Percentiles rank a stretch among this genome's conserved stretches.
phyloP scores from a whole-genome alignment of 371 early-diverging fungal genomes.

The Dinochytrium kinnereticum region DNA sequence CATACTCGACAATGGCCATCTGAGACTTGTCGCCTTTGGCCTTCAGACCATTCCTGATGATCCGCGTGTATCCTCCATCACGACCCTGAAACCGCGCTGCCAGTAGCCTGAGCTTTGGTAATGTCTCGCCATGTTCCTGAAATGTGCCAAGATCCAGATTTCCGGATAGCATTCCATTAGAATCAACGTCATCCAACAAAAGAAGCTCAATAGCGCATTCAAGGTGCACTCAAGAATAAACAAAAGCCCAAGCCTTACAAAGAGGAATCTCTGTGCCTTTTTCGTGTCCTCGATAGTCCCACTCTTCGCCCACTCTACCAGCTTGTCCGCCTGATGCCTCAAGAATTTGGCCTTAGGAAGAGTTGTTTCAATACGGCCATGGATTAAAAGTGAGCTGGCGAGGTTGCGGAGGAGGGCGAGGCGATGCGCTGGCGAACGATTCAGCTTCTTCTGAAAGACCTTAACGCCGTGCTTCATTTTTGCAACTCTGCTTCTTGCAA shows the following conservation, averaged over 20 bases:
- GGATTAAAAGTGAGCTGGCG: slow-evolving; percentile 82
- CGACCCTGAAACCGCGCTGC: slow-evolving; percentile 82
- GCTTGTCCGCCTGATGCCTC: slow-evolving; percentile 83
- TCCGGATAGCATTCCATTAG: no score
- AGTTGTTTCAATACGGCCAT: slow-evolving; percentile 93
- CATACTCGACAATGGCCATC: slow-evolving; percentile 87
- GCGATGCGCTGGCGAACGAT: slow-evolving; percentile 76
- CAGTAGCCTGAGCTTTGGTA: slow-evolving; percentile 85
- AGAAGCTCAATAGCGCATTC: background rate
- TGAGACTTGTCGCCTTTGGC: slow-evolving; percentile 84
- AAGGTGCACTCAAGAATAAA: background rate
- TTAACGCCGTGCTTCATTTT: slow-evolving; percentile 52
- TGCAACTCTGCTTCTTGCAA: no score
- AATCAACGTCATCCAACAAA: background rate
- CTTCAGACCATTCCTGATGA: slow-evolving; percentile 77
- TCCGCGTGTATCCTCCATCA: slow-evolving; percentile 90
- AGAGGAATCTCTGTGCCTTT: slow-evolving; percentile 31
- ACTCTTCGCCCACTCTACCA: slow-evolving; percentile 40
- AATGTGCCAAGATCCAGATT: background rate
- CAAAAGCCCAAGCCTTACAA: slow-evolving; percentile 28
- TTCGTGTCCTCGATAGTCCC: slow-evolving; percentile 22
- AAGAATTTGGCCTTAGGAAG: slow-evolving; percentile 93
- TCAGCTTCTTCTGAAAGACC: slow-evolving; percentile 61
- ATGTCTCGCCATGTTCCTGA: slow-evolving; percentile 10
- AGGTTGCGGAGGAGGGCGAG: slow-evolving; percentile 84